phyloP scores from a whole-genome alignment of 2,329 filamentous ascomycete species.

The Trichoderma koningiopsis region DNA sequence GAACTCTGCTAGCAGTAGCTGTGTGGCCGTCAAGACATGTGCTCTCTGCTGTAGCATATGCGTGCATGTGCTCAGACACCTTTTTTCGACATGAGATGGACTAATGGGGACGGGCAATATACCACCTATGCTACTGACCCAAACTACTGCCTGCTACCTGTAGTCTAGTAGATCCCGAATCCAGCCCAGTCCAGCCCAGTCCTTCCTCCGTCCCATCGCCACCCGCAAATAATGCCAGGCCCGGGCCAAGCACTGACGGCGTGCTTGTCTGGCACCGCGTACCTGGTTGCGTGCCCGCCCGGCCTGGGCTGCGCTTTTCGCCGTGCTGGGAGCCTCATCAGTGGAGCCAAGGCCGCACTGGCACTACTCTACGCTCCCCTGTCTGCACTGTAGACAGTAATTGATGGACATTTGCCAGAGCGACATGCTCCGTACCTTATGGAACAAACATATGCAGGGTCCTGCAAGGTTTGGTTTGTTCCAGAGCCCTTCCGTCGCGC shows the following conservation, averaged over 20 bases:
- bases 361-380: neutral
- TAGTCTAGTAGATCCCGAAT: neutral
- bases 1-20: neutral
- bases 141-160: neutral
- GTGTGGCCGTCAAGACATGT: neutral
- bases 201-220: neutral
- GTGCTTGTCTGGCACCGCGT: slow-evolving; percentile 13
- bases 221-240: neutral
- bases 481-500: slow-evolving; percentile 19
- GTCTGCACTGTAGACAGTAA: too few species aligned
- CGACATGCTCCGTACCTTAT: neutral
- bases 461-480: slow-evolving; percentile 13
- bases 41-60: neutral
- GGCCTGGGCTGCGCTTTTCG: neutral
- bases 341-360: neutral
- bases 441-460: slow-evolving; percentile 19
- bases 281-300: slow-evolving; percentile 12
- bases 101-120: neutral
- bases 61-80: neutral
- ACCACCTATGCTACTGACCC: neutral
- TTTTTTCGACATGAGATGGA: neutral
- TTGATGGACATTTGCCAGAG: neutral
- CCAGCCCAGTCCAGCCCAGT: neutral
- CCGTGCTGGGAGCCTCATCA: slow-evolving; percentile 11
- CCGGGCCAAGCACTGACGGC: neutral